phyloP scores from a whole-genome alignment of 2,329 filamentous ascomycete species.

The Colletotrichum sublineola region DNA sequence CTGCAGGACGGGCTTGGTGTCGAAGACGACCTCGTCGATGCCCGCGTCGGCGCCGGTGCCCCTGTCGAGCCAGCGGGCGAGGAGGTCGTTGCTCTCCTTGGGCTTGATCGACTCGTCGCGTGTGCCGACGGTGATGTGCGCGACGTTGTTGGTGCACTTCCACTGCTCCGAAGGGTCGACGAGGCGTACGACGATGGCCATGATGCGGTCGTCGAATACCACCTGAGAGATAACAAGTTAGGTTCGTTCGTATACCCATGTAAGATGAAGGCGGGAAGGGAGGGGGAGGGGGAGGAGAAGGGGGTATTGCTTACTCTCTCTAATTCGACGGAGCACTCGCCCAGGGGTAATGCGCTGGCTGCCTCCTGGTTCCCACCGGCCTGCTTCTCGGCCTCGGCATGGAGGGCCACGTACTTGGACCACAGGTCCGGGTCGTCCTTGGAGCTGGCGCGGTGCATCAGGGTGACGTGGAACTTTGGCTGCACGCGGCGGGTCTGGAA shows the following conservation, averaged over 20 bases:
- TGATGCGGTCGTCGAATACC: conserved; percentile 87
- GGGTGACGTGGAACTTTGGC: conserved; percentile 89
- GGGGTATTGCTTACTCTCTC: conserved; percentile 64
- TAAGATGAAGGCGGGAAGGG: neutral
- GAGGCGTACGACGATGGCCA: conserved; percentile 90
- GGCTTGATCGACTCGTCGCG: conserved; percentile 82
- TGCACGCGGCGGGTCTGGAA: conserved; percentile 82
- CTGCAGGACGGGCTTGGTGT: conserved; percentile 61
- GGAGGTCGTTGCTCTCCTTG: conserved; percentile 90
- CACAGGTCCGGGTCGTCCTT: conserved; percentile 77
- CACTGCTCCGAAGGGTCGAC: conserved; percentile 68
- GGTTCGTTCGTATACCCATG: conserved; percentile 3
- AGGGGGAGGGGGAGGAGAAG: neutral
- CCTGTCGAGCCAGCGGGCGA: conserved; percentile 79
- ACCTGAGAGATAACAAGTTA: conserved; percentile 58
- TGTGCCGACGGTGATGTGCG: conserved; percentile 93
- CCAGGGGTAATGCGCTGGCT: conserved; percentile 60
- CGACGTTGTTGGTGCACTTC: conserved; percentile 81
- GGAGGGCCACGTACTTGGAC: conserved; percentile 76
- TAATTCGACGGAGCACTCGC: conserved; percentile 73
- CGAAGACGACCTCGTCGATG: conserved; percentile 64
- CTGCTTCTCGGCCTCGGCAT: conserved; percentile 57
- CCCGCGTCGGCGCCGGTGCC: conserved; percentile 59
- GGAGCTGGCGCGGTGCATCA: conserved; percentile 82
- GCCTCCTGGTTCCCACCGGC: conserved; percentile 51